Conservation (phyloP, 2,329 filamentous ascomycete species). For the Cyphellophora europaea region DNA sequence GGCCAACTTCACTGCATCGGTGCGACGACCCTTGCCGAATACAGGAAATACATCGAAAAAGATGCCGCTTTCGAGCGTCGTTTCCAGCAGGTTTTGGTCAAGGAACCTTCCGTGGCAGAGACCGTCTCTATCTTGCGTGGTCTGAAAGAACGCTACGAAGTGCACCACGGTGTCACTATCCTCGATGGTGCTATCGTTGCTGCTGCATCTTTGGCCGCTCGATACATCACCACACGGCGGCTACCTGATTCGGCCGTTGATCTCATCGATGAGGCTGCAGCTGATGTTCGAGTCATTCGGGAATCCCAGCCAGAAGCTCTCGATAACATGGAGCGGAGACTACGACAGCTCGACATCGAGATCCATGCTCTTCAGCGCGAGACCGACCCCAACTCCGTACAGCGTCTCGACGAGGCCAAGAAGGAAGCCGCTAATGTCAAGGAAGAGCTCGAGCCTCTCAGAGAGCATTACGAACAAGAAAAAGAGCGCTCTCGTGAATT, state of each 20-base stretch:
- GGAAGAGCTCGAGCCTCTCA: slow-evolving; percentile 82
- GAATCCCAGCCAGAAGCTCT: slow-evolving; percentile 95
- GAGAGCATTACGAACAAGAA: slow-evolving; percentile 92
- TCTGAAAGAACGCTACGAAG: slow-evolving; percentile 95
- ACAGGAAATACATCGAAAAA: slow-evolving; percentile 98
- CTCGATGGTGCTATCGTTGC: slow-evolving; percentile 88
- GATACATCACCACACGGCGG: slow-evolving; percentile 83
- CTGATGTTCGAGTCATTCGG: slow-evolving; percentile 87
- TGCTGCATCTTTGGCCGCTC: slow-evolving; percentile 80
- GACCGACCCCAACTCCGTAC: slow-evolving; percentile 84
- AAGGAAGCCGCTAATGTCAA: slow-evolving; percentile 89
- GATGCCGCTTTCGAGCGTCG: slow-evolving; percentile 95
- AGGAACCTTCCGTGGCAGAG: slow-evolving; percentile 80
- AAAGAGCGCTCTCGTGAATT: slow-evolving; percentile 85
- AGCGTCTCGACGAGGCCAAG: slow-evolving; percentile 71
- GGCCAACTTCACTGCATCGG: slow-evolving; percentile 97
- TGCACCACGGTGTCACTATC: slow-evolving; percentile 96
- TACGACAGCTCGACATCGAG: slow-evolving; percentile 90
- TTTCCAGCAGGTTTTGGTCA: slow-evolving; percentile 96
- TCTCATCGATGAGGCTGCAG: slow-evolving; percentile 89
- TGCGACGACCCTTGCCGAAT: slow-evolving; percentile 88
- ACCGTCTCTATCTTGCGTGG: slow-evolving; percentile 97
- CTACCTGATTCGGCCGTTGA: slow-evolving; percentile 96
- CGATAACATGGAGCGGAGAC: slow-evolving; percentile 82
- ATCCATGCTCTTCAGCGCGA: slow-evolving; percentile 92